A percentile compares a stretch with the other conserved stretches of the same genome.
These are phyloP conservation scores for Rhynchosporium graminicola DNA, from an alignment of 2,329 filamentous ascomycete species.

Conservation along the genomic window DNA sequence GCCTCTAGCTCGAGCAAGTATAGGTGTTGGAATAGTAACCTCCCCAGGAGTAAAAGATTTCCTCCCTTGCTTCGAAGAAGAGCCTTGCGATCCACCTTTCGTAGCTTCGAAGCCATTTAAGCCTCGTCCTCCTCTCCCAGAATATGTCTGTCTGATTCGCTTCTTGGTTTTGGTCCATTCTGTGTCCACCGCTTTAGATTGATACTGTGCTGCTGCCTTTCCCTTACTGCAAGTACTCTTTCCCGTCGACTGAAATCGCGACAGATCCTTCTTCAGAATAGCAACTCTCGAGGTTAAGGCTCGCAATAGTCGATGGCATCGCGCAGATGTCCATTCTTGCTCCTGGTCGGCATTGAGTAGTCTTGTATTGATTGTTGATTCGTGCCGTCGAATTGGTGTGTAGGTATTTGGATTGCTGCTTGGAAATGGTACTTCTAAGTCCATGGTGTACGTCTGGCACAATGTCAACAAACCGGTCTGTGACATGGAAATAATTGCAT, in stretches of 20 bases:
- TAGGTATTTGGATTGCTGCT: conserved; percentile 28
- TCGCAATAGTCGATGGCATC: conserved; percentile 48
- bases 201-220: neutral
- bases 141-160: conserved; percentile 38
- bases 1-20: conserved; percentile 36
- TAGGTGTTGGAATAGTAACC: conserved; percentile 38
- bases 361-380: conserved; percentile 30
- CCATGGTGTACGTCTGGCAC: conserved; percentile 16
- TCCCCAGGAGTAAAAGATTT: conserved; percentile 34
- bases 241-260: conserved; percentile 24
- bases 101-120: conserved; percentile 4
- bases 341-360: conserved; percentile 26
- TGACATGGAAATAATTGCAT: too few species aligned
- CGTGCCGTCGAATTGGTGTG: conserved; percentile 36
- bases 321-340: conserved; percentile 45
- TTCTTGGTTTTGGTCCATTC: conserved; percentile 36
- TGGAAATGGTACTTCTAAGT: conserved; percentile 14
- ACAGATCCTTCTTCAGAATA: conserved; percentile 43
- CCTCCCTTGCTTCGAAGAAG: conserved; percentile 15
- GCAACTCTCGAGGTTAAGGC: conserved; percentile 47
- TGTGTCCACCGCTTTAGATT: conserved; percentile 18
- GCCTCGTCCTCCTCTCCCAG: conserved; percentile 23
- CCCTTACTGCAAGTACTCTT: neutral
- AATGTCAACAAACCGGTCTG: conserved; percentile 9
- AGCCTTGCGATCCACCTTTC: conserved; percentile 7